These are phyloP conservation scores for Allomyces macrogynus DNA, from an alignment of 192 early-diverging fungal genomes.

Conservation along the genomic window DNA sequence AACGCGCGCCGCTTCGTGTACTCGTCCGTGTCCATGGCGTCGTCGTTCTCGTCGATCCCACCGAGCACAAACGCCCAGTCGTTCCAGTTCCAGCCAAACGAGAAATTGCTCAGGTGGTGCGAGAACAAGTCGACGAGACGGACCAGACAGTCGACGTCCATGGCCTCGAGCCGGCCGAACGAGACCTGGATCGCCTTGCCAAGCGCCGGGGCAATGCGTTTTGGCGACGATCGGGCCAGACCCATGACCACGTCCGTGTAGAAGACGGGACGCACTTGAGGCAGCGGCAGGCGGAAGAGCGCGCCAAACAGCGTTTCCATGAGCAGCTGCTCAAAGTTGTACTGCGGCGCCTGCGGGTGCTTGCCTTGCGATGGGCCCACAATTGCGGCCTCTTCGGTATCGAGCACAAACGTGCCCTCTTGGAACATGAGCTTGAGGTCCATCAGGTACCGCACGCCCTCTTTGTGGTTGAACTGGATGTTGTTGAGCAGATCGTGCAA, in stretches of 20 bases:
- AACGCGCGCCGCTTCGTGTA: not conserved
- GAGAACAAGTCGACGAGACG: slow-evolving; percentile 75
- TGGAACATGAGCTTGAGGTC: slow-evolving; percentile 36
- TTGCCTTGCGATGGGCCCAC: slow-evolving; percentile 5
- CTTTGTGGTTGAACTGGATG: slow-evolving; percentile 82
- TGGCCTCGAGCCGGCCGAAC: slow-evolving; percentile 39
- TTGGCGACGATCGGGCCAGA: slow-evolving; percentile 38
- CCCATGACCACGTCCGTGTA: slow-evolving; percentile 53
- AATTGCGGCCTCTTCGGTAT: slow-evolving; percentile 1
- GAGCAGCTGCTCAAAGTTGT: slow-evolving; percentile 25
- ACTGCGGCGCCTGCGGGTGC: slow-evolving; percentile 4
- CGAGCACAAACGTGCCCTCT: slow-evolving; percentile 15
- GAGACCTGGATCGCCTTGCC: slow-evolving; percentile 40
- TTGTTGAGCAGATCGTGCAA: slow-evolving; percentile 57
- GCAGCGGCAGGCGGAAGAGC: slow-evolving; percentile 34
- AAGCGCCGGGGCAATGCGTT: slow-evolving; percentile 38
- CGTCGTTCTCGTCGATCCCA: not conserved
- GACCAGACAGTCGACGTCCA: slow-evolving; percentile 73
- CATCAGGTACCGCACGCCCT: slow-evolving; percentile 56
- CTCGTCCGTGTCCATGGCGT: not conserved
- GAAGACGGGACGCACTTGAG: slow-evolving; percentile 26
- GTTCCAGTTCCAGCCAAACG: slow-evolving; percentile 70
- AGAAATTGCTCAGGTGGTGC: slow-evolving; percentile 84
- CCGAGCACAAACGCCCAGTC: slow-evolving; percentile 34
- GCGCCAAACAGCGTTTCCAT: slow-evolving; percentile 34